These are phyloP conservation scores for Rhodotorula sp. DNA, from an alignment of 1,284 basidiomycete species.

Conservation along the genomic window DNA sequence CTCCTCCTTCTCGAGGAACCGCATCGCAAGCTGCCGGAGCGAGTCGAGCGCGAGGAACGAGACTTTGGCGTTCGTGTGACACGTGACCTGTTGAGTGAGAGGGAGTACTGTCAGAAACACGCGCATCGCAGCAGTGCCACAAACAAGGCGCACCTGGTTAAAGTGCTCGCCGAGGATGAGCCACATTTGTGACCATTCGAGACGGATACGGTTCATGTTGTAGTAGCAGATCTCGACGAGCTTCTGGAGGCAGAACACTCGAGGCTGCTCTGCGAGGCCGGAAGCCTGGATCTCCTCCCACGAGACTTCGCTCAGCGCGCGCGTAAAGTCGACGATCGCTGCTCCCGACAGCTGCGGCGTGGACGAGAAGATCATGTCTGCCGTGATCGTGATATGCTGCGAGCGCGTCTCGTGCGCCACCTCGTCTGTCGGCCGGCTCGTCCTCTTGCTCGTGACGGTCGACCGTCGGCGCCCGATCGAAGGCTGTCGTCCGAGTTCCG, in stretches of 20 bases:
- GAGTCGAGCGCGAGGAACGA: slow-evolving; percentile 97
- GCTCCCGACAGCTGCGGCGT: slow-evolving; percentile 94
- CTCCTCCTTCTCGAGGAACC: slow-evolving; percentile 98
- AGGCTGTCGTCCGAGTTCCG: slow-evolving; percentile 76
- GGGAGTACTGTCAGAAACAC: background rate
- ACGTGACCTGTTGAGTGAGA: slow-evolving; percentile 70
- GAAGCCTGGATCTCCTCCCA: slow-evolving; percentile 99
- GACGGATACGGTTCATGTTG: slow-evolving; percentile 97
- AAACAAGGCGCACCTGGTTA: slow-evolving; percentile 69
- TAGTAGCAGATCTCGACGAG: slow-evolving; percentile 99
- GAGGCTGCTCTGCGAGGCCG: slow-evolving; percentile 77
- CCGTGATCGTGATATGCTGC: slow-evolving; percentile 95
- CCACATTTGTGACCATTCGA: slow-evolving; percentile 99
- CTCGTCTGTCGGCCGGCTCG: slow-evolving; percentile 73
- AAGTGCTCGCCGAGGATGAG: slow-evolving; percentile 97
- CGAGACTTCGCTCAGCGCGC: slow-evolving; percentile 91
- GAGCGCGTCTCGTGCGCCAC: slow-evolving; percentile 95
- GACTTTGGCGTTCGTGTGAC: slow-evolving; percentile 95
- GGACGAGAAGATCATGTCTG: slow-evolving; percentile 98
- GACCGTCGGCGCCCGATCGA: slow-evolving; percentile 28
- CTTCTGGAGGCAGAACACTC: slow-evolving; percentile 97
- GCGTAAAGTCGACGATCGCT: slow-evolving; percentile 97
- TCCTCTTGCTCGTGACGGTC: slow-evolving; percentile 27
- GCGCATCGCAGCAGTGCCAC: background rate
- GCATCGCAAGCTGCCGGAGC: slow-evolving; percentile 95